phyloP scores from a whole-genome alignment of 2,329 filamentous ascomycete genomes.

The Chrysosporium queenslandicum region DNA sequence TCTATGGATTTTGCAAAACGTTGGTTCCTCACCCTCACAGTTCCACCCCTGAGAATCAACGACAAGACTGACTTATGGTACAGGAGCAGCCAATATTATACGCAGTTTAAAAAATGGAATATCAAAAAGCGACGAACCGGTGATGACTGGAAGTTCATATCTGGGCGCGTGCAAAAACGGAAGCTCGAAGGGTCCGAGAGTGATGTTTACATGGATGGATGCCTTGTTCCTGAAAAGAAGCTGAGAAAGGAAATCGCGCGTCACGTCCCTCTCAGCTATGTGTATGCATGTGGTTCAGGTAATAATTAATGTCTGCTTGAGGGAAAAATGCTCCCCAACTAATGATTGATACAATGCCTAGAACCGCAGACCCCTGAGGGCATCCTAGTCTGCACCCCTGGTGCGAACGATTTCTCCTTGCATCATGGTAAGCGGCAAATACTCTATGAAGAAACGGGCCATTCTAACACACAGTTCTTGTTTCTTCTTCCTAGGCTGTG shows the following conservation, averaged over 20 bases:
- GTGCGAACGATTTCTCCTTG: neutral
- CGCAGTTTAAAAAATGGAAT: constrained; percentile 7
- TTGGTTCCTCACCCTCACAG: neutral
- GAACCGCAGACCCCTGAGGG: constrained; percentile 8
- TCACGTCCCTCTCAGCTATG: constrained; percentile 7
- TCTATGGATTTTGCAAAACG: constrained; percentile 5
- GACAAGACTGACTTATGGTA: neutral
- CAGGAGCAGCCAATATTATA: constrained; percentile 1
- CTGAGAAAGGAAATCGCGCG: constrained; percentile 6
- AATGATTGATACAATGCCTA: constrained; percentile 3
- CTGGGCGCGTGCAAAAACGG: constrained; percentile 1
- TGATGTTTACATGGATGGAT: constrained; percentile 1
- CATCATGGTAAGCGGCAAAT: no score
- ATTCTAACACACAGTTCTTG: neutral
- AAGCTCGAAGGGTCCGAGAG: neutral
- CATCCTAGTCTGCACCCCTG: constrained; percentile 4
- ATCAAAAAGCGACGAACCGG: constrained; percentile 30
- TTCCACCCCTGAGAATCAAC: neutral
- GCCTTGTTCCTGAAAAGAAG: constrained; percentile 3
- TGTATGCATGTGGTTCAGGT: constrained; percentile 4
- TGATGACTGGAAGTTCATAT: constrained; percentile 41
- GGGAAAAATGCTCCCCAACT: no score
- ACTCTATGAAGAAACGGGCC: neutral
- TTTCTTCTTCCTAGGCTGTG: neutral
- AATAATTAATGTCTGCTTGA: neutral